These are phyloP conservation scores for Ophiostoma pallidulum DNA, from an alignment of 2,329 filamentous ascomycete genomes.

Conservation along the genomic window DNA sequence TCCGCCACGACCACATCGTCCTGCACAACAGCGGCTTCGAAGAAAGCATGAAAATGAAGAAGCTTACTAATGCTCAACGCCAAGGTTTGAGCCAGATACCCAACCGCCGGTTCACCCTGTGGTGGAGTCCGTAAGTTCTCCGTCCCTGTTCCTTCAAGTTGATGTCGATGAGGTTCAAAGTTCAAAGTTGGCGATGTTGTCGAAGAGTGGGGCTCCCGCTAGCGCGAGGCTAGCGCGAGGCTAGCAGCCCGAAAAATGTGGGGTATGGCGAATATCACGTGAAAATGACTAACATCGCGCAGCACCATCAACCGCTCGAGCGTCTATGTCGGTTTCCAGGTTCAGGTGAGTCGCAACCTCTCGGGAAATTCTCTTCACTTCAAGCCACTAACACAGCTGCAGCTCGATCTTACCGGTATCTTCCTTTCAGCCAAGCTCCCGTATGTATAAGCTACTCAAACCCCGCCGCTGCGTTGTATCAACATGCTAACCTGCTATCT, in stretches of 20 bases:
- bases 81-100: conserved; percentile 97
- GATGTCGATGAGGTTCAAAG: no score
- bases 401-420: conserved; percentile 96
- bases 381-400: no score
- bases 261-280: no score
- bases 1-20: no score
- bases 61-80: conserved; percentile 91
- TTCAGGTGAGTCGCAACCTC: no score
- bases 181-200: neutral
- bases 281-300: no score
- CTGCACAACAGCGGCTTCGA: conserved; percentile 41
- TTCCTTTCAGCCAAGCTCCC: conserved; percentile 99
- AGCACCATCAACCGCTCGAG: conserved; percentile 84
- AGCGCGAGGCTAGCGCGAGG: no score
- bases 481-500: no score
- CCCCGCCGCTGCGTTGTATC: no score
- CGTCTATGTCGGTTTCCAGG: conserved; percentile 98
- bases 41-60: conserved; percentile 84
- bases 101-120: conserved; percentile 94
- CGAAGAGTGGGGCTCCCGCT: no score
- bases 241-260: neutral
- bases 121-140: conserved; percentile 61
- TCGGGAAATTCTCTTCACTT: no score
- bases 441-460: no score
- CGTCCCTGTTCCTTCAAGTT: neutral